phyloP scores from a whole-genome alignment of 495 filamentous ascomycete species.

The Tuber umbilicatum region DNA sequence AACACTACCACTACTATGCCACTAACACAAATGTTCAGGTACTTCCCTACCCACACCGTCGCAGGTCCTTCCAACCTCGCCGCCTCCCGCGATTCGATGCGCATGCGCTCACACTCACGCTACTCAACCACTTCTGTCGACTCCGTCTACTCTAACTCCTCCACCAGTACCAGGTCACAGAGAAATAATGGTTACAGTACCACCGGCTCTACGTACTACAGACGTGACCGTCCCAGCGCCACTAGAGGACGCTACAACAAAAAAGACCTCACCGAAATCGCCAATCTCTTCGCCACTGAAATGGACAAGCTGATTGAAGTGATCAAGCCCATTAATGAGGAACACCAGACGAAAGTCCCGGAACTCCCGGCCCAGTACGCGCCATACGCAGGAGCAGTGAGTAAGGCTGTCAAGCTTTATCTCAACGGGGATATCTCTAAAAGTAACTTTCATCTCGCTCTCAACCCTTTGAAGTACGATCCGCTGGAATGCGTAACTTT shows the following conservation, averaged over 20 bases:
- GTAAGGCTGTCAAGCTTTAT: background rate
- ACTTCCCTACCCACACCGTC: background rate
- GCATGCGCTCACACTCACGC: background rate
- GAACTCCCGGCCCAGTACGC: background rate
- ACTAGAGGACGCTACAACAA: background rate
- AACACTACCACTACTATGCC: background rate
- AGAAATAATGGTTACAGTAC: background rate
- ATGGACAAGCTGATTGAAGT: background rate
- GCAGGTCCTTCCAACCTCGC: background rate
- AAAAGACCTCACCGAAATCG: background rate
- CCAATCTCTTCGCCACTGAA: background rate
- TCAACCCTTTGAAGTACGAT: background rate
- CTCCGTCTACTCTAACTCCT: too few relatives aligned
- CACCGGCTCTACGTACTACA: background rate
- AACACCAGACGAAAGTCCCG: background rate
- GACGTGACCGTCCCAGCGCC: too few relatives aligned
- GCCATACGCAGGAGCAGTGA: background rate
- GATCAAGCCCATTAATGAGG: background rate
- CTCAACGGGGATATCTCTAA: background rate
- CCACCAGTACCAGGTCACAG: background rate
- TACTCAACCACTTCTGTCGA: background rate
- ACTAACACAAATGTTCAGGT: background rate
- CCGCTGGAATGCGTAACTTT: background rate
- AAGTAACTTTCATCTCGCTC: background rate
- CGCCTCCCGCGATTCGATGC: background rate